Evolutionary conservation across 352 stramenopile species (phyloP), one percentile per base, ranked within the genome.

Genomic region (Ochromonadaceae sp.): DNA sequence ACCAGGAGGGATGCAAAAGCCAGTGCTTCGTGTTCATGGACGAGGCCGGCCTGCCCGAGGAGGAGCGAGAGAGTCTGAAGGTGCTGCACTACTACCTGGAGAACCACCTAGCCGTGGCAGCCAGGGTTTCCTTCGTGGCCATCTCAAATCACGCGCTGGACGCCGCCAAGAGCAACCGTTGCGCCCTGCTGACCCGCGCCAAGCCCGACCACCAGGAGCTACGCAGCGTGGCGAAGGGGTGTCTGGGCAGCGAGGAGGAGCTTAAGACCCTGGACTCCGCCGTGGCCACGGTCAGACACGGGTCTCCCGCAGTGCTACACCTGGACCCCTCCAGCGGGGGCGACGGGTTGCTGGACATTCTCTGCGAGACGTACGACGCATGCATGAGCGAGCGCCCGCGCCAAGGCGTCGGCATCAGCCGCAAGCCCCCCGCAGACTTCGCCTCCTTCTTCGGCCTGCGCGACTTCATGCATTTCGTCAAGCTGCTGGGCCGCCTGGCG

Each of bases 81-180:
- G 71, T 77, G 0, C 30, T 76, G 28, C 72, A 77, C 57, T 77
- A 77, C 47, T 73, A 76, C 20, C 41, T 78, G 39, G 72, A 78
- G 65, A 63, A 69, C 2, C 72, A 77, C 59, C 73, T 76, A 67
- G 69, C 62, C 38, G 50, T 70, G 1, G 53, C 26, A 20, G 65
- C 72, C 14, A 43, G 70, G 46, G 65, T 74, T 52, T 63, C 47
- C n/a, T 77, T 78, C 63, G 68, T 76, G 32, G 71, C 67, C 20
- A 75, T 76, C 31, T 72, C 67, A 15, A 78, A 78, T 49, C 70
- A 74, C 30, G 53, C 72, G 38, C 53, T 76, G 17, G 72, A 78
- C 65, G 72, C 72, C 36, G 72, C 72, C 25, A 78, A 78, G 44
- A 76, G 62, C 57, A 78, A 78, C 48, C 65, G 71, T 17, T 76